These are phyloP conservation scores for Dipodascopsis uninucleata DNA, from an alignment of 805 yeast species.

Conservation along the genomic window DNA sequence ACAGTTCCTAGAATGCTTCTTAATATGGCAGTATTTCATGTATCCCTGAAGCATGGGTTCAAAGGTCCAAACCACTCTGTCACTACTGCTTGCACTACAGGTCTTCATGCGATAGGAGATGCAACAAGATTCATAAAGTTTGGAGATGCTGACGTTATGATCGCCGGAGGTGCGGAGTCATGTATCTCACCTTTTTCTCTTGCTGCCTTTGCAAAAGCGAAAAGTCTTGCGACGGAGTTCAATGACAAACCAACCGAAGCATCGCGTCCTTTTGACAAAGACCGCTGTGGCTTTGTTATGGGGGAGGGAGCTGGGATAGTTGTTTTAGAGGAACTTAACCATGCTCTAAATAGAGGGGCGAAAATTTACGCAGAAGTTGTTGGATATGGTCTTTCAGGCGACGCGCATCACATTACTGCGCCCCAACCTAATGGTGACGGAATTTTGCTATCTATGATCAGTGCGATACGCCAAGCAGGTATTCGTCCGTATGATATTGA, in stretches of 20 bases:
- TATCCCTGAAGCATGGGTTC: slow-evolving; percentile 72
- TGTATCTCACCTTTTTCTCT: slow-evolving; percentile 80
- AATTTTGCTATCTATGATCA: slow-evolving; percentile 75
- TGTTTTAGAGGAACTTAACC: slow-evolving; percentile 70
- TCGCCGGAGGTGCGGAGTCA: slow-evolving; percentile 94
- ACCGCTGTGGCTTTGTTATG: slow-evolving; percentile 81
- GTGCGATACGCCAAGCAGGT: slow-evolving; percentile 57
- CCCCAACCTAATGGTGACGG: slow-evolving; percentile 82
- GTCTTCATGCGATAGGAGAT: slow-evolving; percentile 90
- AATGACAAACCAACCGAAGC: slow-evolving; percentile 62
- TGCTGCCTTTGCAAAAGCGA: slow-evolving; percentile 88
- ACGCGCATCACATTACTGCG: slow-evolving; percentile 89
- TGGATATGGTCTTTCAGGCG: slow-evolving; percentile 91
- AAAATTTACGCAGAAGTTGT: slow-evolving; percentile 72
- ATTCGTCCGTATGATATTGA: slow-evolving; percentile 51
- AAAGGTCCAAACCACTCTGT: slow-evolving; percentile 85
- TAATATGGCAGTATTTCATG: slow-evolving; percentile 93
- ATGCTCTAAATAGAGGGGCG: slow-evolving; percentile 60
- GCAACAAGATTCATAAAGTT: slow-evolving; percentile 75
- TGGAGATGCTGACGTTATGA: slow-evolving; percentile 79
- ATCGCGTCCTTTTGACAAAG: slow-evolving; percentile 81
- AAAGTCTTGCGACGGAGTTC: slow-evolving; percentile 63
- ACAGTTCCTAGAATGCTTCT: slow-evolving; percentile 79
- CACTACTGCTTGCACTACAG: slow-evolving; percentile 96
- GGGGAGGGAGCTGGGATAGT: slow-evolving; percentile 91